Conservation (phyloP, 192 early-diverging fungal genomes). For the Ambispora gerdemannii region DNA sequence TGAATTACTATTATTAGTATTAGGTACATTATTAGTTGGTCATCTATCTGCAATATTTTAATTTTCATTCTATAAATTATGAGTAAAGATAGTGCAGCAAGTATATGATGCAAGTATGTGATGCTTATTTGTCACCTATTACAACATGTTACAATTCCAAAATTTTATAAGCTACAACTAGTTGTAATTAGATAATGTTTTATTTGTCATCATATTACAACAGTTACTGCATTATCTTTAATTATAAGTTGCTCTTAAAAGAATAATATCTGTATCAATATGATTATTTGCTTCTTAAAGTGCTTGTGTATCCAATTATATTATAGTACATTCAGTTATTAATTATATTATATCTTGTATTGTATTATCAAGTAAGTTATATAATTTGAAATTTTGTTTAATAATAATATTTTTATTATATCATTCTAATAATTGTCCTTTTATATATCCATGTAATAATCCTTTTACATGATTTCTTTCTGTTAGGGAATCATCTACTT, state of each 20-base stretch:
- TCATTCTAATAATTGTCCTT: neutral
- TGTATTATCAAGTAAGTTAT: slow-evolving; percentile 17
- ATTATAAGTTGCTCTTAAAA: neutral
- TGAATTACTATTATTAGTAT: neutral
- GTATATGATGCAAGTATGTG: no score
- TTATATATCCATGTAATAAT: slow-evolving; percentile 1
- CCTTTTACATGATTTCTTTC: neutral
- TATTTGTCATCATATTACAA: no score
- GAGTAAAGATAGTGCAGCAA: no score
- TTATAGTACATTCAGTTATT: neutral
- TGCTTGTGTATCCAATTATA: neutral
- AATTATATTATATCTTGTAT: neutral
- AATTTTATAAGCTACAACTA: no score
- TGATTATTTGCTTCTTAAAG: neutral
- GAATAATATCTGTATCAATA: neutral
- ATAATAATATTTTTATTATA: neutral
- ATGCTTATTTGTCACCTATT: no score
- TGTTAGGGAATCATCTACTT: neutral
- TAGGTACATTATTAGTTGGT: neutral
- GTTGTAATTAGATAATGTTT: no score
- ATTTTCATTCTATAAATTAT: neutral
- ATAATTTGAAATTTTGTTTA: no score
- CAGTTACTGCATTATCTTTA: no score
- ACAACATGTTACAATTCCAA: no score
- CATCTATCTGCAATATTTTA: neutral